Percentiles rank a stretch among this genome's conserved stretches.
These are phyloP conservation scores for Oropetium thomaeum DNA, from an alignment of 176 grass and related monocot genomes.

Conservation along the genomic window DNA sequence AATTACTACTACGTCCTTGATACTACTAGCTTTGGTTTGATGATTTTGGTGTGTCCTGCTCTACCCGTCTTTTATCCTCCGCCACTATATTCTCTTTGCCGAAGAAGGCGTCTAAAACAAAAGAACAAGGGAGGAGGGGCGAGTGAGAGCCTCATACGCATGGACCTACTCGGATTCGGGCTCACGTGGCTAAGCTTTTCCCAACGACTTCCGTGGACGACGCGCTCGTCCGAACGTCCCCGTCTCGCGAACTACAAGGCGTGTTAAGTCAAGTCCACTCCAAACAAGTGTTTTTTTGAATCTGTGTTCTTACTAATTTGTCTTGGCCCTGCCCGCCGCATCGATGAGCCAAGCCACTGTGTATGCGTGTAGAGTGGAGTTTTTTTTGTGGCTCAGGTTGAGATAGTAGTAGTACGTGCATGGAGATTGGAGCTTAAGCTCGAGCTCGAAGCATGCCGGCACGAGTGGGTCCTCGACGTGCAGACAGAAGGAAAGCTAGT, in stretches of 20 bases:
- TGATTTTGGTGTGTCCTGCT: conserved; percentile 25
- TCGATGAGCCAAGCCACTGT: conserved; percentile 22
- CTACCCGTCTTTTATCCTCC: conserved; percentile 21
- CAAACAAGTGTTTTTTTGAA: background rate
- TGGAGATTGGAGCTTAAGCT: conserved; percentile 4
- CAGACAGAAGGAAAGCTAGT: conserved; percentile 52
- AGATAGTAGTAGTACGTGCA: background rate
- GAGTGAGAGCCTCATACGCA: background rate
- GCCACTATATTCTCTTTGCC: conserved; percentile 48
- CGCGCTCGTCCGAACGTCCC: background rate
- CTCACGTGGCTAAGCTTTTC: background rate
- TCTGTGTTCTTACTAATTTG: background rate
- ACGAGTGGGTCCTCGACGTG: background rate
- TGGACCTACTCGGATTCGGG: conserved; percentile 16
- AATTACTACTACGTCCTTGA: too few species aligned
- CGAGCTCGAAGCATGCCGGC: background rate
- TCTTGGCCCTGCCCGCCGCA: background rate
- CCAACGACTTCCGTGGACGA: background rate
- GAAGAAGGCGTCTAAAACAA: background rate
- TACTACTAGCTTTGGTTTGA: conserved; percentile 9
- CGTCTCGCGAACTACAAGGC: conserved; percentile 2
- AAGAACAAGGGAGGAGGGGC: conserved; percentile 21
- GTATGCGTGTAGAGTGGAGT: background rate
- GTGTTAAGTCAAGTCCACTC: background rate
- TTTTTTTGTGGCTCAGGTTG: too few species aligned